phyloP scores from a whole-genome alignment of 2,329 filamentous ascomycete species.

The Thelonectria blattea region DNA sequence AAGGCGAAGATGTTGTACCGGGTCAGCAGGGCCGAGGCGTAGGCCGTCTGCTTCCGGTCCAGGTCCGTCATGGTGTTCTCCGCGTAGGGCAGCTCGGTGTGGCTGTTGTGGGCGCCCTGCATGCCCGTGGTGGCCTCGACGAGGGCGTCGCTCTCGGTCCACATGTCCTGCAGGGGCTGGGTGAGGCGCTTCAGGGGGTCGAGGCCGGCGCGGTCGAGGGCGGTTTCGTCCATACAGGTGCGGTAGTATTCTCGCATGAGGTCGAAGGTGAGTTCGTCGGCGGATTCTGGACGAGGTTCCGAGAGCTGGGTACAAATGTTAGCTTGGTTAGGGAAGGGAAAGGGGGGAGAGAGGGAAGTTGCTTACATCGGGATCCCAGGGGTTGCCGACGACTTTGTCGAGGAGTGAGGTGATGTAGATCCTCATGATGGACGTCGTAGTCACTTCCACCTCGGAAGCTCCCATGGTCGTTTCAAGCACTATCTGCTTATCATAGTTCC shows the following conservation, averaged over 20 bases:
- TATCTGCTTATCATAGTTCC: constrained; percentile 9
- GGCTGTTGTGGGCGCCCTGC: not conserved
- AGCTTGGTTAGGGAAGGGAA: not conserved
- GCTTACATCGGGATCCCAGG: not conserved
- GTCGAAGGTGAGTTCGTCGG: not conserved
- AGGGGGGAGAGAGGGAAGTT: not conserved
- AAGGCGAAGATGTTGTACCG: constrained; percentile 17
- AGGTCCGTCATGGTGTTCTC: not conserved
- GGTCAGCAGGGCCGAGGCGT: constrained; percentile 7
- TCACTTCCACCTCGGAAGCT: not conserved
- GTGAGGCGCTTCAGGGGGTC: constrained; percentile 10
- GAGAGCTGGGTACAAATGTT: not conserved
- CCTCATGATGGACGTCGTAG: not conserved
- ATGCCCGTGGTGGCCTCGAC: not conserved
- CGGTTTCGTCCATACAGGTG: constrained; percentile 4
- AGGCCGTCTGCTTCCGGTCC: constrained; percentile 13
- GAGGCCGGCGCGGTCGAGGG: not conserved
- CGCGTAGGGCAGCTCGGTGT: not conserved
- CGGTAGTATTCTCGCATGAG: constrained; percentile 15
- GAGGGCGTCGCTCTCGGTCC: constrained; percentile 7
- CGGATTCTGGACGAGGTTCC: not conserved
- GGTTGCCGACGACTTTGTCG: not conserved
- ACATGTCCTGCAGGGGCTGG: constrained; percentile 12
- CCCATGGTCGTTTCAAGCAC: not conserved
- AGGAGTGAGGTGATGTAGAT: not conserved